Conservation (phyloP, 495 filamentous ascomycete genomes). For the Aspergillus leporis region DNA sequence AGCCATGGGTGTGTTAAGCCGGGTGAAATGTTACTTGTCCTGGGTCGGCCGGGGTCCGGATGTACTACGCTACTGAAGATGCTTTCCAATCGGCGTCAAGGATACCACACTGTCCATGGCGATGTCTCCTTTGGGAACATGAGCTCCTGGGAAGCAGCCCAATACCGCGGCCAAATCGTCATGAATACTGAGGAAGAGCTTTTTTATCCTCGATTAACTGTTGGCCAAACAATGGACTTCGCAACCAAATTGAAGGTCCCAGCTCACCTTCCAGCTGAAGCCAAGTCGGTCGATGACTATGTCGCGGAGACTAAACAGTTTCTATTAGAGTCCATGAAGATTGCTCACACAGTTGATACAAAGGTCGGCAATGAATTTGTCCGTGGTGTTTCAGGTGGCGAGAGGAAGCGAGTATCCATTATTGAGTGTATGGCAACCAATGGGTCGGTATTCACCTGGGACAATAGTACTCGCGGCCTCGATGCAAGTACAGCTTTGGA, state of each 20-base stretch:
- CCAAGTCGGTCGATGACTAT: conserved; percentile 51
- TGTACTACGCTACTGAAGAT: conserved; percentile 60
- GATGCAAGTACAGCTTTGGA: conserved; percentile 63
- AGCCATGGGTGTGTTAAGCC: conserved; percentile 56
- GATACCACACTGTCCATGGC: conserved; percentile 46
- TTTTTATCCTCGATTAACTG: conserved; percentile 69
- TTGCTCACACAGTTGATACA: conserved; percentile 76
- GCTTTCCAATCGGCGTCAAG: conserved; percentile 61
- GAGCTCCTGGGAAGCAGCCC: conserved; percentile 48
- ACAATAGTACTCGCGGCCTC: conserved; percentile 62
- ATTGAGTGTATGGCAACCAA: conserved; percentile 65
- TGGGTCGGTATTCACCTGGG: conserved; percentile 62
- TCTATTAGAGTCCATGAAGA: conserved; percentile 68
- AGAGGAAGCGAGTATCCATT: conserved; percentile 73
- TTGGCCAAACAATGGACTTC: conserved; percentile 72
- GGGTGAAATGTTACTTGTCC: conserved; percentile 48
- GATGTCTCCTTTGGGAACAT: conserved; percentile 23
- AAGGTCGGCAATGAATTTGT: conserved; percentile 79
- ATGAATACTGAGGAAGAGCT: conserved; percentile 71
- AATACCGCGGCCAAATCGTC: conserved; percentile 71
- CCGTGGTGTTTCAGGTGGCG: conserved; percentile 81
- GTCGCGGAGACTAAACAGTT: conserved; percentile 60
- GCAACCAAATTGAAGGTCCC: conserved; percentile 50
- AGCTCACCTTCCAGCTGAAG: conserved; percentile 32
- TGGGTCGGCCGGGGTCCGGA: conserved; percentile 47